Base-by-base conservation (phyloP, 1,139 yeast species). In the Saccharomyces pastorianus region DNA sequence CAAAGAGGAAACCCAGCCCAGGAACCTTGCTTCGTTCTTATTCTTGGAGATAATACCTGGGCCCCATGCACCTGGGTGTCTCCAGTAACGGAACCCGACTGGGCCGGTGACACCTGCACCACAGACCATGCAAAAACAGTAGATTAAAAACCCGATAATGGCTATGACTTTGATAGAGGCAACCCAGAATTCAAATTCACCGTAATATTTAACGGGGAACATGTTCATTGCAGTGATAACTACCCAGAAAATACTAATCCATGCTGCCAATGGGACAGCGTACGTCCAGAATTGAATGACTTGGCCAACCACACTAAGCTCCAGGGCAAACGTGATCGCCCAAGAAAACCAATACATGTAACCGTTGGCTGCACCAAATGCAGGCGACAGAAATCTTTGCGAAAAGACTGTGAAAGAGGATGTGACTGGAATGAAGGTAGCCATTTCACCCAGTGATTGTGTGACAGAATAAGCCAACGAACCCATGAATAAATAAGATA, bases 271-370 rank as follows among this genome's bases (percentile, higher is more conserved):
- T 3, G 95, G 93, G 23, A 87, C 90, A 2, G 76, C 76, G 58
- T 73, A 71, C 8, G 91, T 85, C 96, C 96, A 88, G 64, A 77
- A 84, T 67, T 82, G 76, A 56, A 88, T 80, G 53, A 88, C 79
- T 70, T 85, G 88, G 25, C 95, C 91, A 41, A 85, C 83, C 27
- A 88, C 88, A 14, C 91, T 84, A 55, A 88, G 74, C 71, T 88
- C 96, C 56, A 88, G 81, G 7, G 95, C 88, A 71, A 81, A 86
- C 1, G 96, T 86, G 60, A 85, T 83, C 53, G 89, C 88, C 93
- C 95, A 88, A 23, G 87, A 80, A 70, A 86, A 87, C 91, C 93
- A 87, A 69, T 88, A 89, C 72, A 82, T 77, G 81, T 88, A 88
- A 54, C 93, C 95, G 63, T 84, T 83, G 50, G 95, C 83, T 55